Evolutionary conservation across 2,329 filamentous ascomycete species (phyloP).

Genomic region (Penicillium sp.): DNA sequence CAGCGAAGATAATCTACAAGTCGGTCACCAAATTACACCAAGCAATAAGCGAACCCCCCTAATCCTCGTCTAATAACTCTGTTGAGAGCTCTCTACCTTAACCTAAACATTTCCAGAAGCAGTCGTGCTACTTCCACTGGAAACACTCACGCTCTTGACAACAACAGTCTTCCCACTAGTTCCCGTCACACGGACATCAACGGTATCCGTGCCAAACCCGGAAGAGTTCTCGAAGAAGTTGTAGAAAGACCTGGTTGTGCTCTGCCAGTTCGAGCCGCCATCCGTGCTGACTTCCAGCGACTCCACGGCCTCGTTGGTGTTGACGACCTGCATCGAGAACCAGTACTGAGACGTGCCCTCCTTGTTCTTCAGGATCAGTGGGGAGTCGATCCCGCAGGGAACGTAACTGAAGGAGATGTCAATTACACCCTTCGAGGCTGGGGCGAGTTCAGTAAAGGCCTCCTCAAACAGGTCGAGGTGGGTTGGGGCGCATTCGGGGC

Average conservation of each 20-base stretch:
- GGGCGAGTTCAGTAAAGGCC: conserved; percentile 56
- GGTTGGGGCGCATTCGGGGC: conserved; percentile 59
- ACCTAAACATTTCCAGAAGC: conserved; percentile 33
- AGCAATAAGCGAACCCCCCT: conserved; percentile 4
- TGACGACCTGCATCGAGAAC: conserved; percentile 69
- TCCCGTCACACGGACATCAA: conserved; percentile 63
- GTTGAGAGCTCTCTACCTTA: background rate
- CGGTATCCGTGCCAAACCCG: conserved; percentile 60
- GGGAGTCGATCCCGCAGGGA: conserved; percentile 56
- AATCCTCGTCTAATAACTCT: background rate
- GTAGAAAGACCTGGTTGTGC: conserved; percentile 59
- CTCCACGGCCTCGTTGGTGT: conserved; percentile 62
- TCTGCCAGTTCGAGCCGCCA: conserved; percentile 62
- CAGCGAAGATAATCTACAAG: conserved; percentile 7
- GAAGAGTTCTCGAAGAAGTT: conserved; percentile 67
- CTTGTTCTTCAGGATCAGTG: conserved; percentile 60
- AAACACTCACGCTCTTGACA: conserved; percentile 54
- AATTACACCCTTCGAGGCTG: conserved; percentile 54
- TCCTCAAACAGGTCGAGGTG: conserved; percentile 62
- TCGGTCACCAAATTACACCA: background rate
- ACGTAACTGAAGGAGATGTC: conserved; percentile 56
- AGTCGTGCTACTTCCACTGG: conserved; percentile 26
- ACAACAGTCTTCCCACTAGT: conserved; percentile 56
- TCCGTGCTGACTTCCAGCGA: conserved; percentile 66
- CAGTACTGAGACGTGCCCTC: conserved; percentile 53